A percentile compares a stretch with the other conserved stretches of the same genome.
phyloP scores from a whole-genome alignment of 495 filamentous ascomycete genomes.

The Penicillium samsonianum region DNA sequence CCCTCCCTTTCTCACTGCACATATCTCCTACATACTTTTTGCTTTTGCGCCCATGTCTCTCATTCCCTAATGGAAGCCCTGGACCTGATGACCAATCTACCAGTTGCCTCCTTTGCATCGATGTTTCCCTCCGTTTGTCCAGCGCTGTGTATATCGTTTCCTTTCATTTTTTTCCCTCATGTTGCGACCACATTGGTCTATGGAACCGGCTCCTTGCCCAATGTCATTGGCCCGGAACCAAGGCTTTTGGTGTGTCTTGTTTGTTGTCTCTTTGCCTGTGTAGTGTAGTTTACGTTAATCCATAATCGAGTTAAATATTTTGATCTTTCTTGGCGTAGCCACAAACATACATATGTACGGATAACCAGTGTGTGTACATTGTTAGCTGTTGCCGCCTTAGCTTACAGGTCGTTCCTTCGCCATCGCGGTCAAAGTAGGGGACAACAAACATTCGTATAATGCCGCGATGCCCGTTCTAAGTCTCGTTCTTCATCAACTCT shows the following conservation, averaged over 20 bases:
- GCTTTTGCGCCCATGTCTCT: slow-evolving; percentile 28
- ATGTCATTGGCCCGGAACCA: slow-evolving; percentile 3
- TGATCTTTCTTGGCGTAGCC: background rate
- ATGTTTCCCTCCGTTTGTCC: slow-evolving; percentile 14
- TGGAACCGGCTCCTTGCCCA: slow-evolving; percentile 5
- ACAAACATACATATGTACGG: too few relatives aligned
- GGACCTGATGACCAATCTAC: slow-evolving; percentile 9
- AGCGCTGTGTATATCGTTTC: slow-evolving; percentile 31
- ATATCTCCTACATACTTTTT: slow-evolving; percentile 32
- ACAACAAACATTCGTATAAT: too few relatives aligned
- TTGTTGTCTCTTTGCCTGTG: slow-evolving; percentile 10
- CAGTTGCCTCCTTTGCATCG: slow-evolving; percentile 18
- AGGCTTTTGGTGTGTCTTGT: slow-evolving; percentile 7
- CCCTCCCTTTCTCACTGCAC: slow-evolving; percentile 21
- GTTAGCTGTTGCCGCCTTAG: too few relatives aligned
- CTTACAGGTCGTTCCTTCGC: too few relatives aligned
- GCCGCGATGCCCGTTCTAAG: too few relatives aligned
- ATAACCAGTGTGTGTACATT: too few relatives aligned
- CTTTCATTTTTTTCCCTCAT: slow-evolving; percentile 12
- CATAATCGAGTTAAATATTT: slow-evolving; percentile 20
- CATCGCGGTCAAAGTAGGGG: too few relatives aligned
- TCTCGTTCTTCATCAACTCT: too few relatives aligned
- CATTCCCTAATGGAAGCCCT: slow-evolving; percentile 11
- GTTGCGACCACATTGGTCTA: slow-evolving; percentile 11
- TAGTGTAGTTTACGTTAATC: slow-evolving; percentile 27